Evolutionary conservation across 2,329 filamentous ascomycete genomes (phyloP).

Genomic region (Paecilomyces formosus): DNA sequence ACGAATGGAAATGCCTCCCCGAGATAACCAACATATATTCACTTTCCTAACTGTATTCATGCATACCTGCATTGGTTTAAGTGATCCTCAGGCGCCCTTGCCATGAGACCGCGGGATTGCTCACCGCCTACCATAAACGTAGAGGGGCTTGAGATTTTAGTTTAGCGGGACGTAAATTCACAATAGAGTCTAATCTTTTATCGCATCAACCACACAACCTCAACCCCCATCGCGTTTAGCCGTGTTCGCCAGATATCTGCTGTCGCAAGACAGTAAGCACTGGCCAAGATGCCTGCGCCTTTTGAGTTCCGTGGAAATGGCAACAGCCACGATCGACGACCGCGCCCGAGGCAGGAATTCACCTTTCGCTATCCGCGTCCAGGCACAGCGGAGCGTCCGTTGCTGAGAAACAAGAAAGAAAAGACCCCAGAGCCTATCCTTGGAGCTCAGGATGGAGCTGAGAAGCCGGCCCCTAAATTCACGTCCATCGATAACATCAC

Average conservation of each 20-base stretch:
- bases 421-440: constrained; percentile 28
- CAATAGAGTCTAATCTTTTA: background rate
- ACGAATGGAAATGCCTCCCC: too few species aligned
- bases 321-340: constrained; percentile 13
- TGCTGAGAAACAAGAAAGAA: constrained; percentile 26
- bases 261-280: background rate
- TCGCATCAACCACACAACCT: background rate
- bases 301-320: constrained; percentile 27
- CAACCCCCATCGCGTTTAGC: constrained; percentile 2
- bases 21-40: too few species aligned
- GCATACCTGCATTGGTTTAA: background rate
- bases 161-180: background rate
- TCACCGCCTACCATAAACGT: background rate
- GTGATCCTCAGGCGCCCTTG: background rate
- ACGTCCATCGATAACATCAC: constrained; percentile 31
- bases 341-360: constrained; percentile 25
- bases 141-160: background rate
- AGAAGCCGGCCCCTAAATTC: constrained; percentile 26
- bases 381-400: constrained; percentile 29
- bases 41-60: too few species aligned
- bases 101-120: background rate
- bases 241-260: background rate
- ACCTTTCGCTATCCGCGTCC: constrained; percentile 32
- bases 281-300: constrained; percentile 12
- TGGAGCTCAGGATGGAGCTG: constrained; percentile 13